These are phyloP conservation scores for Urochloa ruziziensis DNA, from an alignment of 176 grass and related monocot genomes.

Conservation along the genomic window DNA sequence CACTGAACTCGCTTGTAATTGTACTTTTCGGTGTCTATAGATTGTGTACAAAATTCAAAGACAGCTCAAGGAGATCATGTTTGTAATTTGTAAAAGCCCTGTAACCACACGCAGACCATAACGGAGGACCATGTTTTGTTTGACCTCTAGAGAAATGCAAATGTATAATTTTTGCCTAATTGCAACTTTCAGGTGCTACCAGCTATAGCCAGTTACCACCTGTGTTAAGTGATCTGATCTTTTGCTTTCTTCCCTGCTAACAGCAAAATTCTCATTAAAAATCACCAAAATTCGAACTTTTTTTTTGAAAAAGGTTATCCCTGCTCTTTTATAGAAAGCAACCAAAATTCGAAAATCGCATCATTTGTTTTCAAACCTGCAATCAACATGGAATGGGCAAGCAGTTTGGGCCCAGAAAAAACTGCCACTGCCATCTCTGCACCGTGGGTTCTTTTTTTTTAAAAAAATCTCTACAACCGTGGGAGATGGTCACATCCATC, in stretches of 20 bases:
- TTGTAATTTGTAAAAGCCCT: constrained; percentile 22
- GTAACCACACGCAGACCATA: not conserved
- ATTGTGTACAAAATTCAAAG: constrained; percentile 48
- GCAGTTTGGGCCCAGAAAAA: not conserved
- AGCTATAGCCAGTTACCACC: too few species aligned
- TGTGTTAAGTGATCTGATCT: not conserved
- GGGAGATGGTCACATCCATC: not conserved
- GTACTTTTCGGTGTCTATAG: constrained; percentile 14
- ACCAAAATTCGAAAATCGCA: too few species aligned
- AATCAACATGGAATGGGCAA: too few species aligned
- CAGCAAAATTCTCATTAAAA: too few species aligned
- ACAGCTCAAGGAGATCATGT: constrained; percentile 12
- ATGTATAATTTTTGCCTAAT: constrained; percentile 2
- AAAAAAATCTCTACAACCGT: too few species aligned
- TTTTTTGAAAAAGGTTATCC: too few species aligned
- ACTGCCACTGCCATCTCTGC: not conserved
- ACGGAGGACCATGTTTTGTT: not conserved
- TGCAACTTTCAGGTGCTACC: not conserved
- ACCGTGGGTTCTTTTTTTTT: too few species aligned
- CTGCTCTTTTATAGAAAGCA: too few species aligned
- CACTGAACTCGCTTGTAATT: not conserved
- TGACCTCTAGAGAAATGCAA: constrained; percentile 14
- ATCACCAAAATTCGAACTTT: too few species aligned
- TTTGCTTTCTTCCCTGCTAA: too few species aligned
- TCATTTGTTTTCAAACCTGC: too few species aligned